phyloP scores from a whole-genome alignment of 768 basidiomycete genomes.

The Psilocybe cyanescens region DNA sequence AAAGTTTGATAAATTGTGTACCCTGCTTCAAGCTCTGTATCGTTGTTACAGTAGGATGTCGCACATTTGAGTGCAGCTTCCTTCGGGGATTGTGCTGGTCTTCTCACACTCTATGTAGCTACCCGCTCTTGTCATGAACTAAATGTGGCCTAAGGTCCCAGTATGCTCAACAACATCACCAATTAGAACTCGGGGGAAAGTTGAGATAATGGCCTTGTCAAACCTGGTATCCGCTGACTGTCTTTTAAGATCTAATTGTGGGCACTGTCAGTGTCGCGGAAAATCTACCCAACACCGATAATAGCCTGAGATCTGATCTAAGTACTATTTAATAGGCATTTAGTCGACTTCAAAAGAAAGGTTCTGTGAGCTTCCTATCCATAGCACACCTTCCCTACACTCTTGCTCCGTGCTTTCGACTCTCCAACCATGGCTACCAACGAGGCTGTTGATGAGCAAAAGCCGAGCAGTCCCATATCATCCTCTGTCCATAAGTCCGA shows the following conservation, averaged over 20 bases:
- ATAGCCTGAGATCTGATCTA: neutral
- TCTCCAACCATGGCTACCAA: constrained; percentile 4
- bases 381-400: neutral
- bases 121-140: neutral
- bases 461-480: constrained; percentile 1
- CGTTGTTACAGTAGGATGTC: too few relatives aligned
- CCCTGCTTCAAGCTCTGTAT: too few relatives aligned
- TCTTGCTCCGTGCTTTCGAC: neutral
- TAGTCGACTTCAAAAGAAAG: neutral
- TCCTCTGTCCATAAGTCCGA: constrained; percentile 15
- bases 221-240: neutral
- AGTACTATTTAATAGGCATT: neutral
- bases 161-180: neutral
- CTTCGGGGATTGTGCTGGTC: too few relatives aligned
- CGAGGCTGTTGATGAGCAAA: neutral
- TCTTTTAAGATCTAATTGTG: neutral
- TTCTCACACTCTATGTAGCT: neutral
- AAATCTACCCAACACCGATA: neutral
- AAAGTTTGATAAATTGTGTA: neutral
- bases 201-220: neutral
- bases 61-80: too few relatives aligned
- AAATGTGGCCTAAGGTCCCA: neutral
- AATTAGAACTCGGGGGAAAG: neutral
- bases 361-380: neutral
- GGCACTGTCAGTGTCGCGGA: neutral